Base-by-base conservation (phyloP, 371 early-diverging fungal genomes). In the Zychaea mexicana region DNA sequence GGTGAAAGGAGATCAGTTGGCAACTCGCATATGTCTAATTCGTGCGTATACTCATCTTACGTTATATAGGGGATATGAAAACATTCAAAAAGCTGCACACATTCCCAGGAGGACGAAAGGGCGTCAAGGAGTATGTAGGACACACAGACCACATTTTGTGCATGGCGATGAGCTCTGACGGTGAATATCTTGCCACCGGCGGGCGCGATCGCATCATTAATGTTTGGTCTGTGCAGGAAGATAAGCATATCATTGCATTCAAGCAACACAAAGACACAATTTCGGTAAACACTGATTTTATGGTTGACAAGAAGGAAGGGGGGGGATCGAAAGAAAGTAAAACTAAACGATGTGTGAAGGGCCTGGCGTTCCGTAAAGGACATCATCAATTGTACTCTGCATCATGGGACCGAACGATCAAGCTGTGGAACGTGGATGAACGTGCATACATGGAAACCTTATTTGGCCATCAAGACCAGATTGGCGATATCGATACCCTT, bases 391-490 rank as follows among this genome's bases (percentile, higher is more conserved):
- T 98, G 52, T 98, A 96, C 75, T 93, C 96, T 56, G 88, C 90
- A 66, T 94, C 96, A 3, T 78, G 81, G 49, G 99, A 98, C 72
- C 92, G 99, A 59, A 93, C 96, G 26, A 87, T 98, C 73, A 98
- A 98, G 73, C 59, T 98, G 38, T 98, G 97, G 97, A 95, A 97
- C 74, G 82, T 93, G 3, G 96, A 94, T 69, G 95, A 95, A 68
- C 71, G 90, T 66, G 78, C 88, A 9, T 98, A 97, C 77, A 86
- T 98, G 60, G 99, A 98, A 73, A 98, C 99, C 21, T 73, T 98
- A 72, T 97, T 96, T 83, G 99, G 99, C 21, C 99, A 98, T 72
- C 98, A 97, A 77, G 98, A 98, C 76, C 77, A 81, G 32, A 89
- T 96, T 65, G 83, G 88, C 2, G 74, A 74, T 26, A 85, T 98